Base-by-base conservation (phyloP, 306 rosid genomes). In the Citrullus mucosospermus region DNA sequence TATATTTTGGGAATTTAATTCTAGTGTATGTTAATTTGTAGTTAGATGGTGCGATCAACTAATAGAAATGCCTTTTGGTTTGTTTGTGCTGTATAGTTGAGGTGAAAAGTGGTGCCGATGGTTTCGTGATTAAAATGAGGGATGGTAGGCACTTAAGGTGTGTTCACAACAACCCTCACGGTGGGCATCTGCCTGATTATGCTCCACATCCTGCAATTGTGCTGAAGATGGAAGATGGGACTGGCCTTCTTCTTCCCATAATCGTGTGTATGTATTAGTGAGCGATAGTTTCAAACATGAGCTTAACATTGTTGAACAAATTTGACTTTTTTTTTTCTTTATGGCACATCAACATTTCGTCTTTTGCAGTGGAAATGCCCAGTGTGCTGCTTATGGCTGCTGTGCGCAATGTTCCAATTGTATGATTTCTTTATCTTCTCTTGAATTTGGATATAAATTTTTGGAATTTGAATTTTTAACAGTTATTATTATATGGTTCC, bases 201-300 rank as follows among this genome's bases (percentile, higher is more conserved):
- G 90, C 99, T 20, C 99, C 99, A 20, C 99, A 95, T 88, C 97
- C 99, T 34, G 97, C 99, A 44, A 95, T 95, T 72, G 99, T 95
- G 8, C 80, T 95, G 88, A 95, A 92, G 91, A 92, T 95, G 93
- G 97, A 95, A 80, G 97, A 95, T 78, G 97, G 98, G 84, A 92
- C 98, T 15, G 99, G 91, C 53, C 90, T 95, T 80, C 97, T 95
- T 88, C 97, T 95, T 65, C 99, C 99, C 59, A 95, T 95, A 83
- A 95, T 95, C 85, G 99, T 95, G 84, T 95, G 99, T 95, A 92
- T 70, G 99, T 88, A 63, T 53, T 32, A 56, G 36, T 75, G 48
- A 61, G 32, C 60, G 56, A 22, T 79, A 39, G 14, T 51, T 74
- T 67, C 79, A 78, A 46, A 11, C n/a, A 39, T 77, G 34, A 48